Conservation (phyloP, 805 yeast genomes). For the Blastobotrys mokoenaii region DNA sequence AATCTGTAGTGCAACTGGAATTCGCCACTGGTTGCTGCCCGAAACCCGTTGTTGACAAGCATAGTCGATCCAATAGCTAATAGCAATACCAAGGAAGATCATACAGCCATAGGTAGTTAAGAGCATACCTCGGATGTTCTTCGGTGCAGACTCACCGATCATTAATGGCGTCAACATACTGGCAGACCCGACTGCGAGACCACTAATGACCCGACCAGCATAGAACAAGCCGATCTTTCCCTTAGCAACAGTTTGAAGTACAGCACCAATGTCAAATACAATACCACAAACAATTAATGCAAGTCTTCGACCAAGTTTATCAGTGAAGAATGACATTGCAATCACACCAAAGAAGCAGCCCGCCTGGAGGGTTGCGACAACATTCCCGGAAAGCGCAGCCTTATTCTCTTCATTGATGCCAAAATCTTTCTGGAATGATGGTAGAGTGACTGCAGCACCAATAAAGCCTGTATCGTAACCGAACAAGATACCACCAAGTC, state of each 20-base stretch:
- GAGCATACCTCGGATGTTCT: conserved; percentile 41
- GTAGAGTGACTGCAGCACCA: conserved; percentile 72
- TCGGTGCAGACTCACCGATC: conserved; percentile 37
- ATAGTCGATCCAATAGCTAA: conserved; percentile 44
- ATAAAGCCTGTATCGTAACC: conserved; percentile 88
- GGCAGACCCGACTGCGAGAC: conserved; percentile 46
- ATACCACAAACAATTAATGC: conserved; percentile 55
- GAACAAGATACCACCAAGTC: conserved; percentile 80
- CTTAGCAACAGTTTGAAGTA: conserved; percentile 33
- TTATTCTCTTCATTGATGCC: conserved; percentile 32
- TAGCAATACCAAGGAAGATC: conserved; percentile 46
- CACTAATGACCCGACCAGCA: conserved; percentile 45
- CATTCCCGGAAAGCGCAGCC: conserved; percentile 56
- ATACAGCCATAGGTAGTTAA: conserved; percentile 63
- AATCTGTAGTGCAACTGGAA: conserved; percentile 71
- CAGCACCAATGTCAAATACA: conserved; percentile 30
- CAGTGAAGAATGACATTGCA: conserved; percentile 50
- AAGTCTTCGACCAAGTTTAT: conserved; percentile 60
- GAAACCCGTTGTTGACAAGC: conserved; percentile 13
- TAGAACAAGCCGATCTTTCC: conserved; percentile 36
- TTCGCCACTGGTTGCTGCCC: conserved; percentile 34
- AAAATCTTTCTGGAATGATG: conserved; percentile 49
- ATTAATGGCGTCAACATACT: conserved; percentile 45
- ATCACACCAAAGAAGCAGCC: conserved; percentile 66
- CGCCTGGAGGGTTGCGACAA: conserved; percentile 70